Evolutionary conservation across 768 basidiomycete genomes (phyloP).

Genomic region (Cystofilobasidium capitatum): DNA sequence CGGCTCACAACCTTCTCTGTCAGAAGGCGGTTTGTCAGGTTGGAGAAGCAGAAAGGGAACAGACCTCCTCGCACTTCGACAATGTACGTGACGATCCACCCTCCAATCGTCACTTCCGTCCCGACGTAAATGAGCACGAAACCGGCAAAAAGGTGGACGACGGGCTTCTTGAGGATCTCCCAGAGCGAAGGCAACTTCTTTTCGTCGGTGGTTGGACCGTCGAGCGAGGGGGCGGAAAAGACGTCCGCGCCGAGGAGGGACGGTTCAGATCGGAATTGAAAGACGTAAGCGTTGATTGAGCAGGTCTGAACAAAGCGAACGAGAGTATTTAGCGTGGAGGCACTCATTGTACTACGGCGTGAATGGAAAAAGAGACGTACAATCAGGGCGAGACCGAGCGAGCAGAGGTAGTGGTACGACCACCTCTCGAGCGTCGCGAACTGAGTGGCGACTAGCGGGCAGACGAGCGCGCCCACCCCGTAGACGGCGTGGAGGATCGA

Average conservation of each 20-base stretch:
- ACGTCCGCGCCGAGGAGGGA: slow-evolving; percentile 17
- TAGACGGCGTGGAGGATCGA: slow-evolving; percentile 43
- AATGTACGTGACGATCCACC: slow-evolving; percentile 62
- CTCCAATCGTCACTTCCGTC: slow-evolving; percentile 40
- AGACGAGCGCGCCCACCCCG: slow-evolving; percentile 39
- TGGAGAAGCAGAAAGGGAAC: background rate
- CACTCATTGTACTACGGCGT: too few species aligned
- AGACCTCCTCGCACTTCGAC: slow-evolving; percentile 36
- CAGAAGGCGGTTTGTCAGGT: background rate
- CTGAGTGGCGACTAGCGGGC: slow-evolving; percentile 47
- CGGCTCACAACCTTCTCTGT: background rate
- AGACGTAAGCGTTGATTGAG: slow-evolving; percentile 49
- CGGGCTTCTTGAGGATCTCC: slow-evolving; percentile 33
- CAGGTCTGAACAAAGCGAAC: slow-evolving; percentile 38
- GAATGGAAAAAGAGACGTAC: too few species aligned
- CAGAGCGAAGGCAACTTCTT: slow-evolving; percentile 23
- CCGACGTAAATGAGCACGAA: slow-evolving; percentile 42
- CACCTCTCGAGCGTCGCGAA: slow-evolving; percentile 62
- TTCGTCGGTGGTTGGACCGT: background rate
- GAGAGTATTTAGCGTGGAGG: too few species aligned
- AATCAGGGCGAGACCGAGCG: slow-evolving; percentile 53
- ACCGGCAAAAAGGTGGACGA: slow-evolving; percentile 36
- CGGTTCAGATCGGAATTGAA: slow-evolving; percentile 61
- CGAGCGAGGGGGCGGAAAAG: too few species aligned
- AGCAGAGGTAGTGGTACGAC: slow-evolving; percentile 69